A percentile compares a stretch with the other conserved stretches of the same genome.
Conservation (phyloP, 352 stramenopile species). For the Globisporangium nodosum region DNA sequence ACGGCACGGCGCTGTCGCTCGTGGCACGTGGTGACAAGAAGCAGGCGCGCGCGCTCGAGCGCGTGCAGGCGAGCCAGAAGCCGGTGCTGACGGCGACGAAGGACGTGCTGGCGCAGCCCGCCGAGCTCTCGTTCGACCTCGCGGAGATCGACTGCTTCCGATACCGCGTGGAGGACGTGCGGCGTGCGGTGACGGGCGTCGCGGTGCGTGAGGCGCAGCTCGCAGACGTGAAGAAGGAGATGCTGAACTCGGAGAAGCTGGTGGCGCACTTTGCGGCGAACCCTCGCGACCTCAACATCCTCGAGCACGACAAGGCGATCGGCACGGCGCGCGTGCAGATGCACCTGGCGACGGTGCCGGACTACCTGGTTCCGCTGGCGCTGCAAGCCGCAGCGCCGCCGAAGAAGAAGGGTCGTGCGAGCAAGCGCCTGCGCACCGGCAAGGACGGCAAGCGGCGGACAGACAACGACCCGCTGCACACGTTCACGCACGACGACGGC, state of each 20-base stretch:
- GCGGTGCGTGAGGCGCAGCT: slow-evolving; percentile 94
- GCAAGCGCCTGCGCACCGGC: slow-evolving; percentile 44
- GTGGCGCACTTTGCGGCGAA: slow-evolving; percentile 97
- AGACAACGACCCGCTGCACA: slow-evolving; percentile 97
- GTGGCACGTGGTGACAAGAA: slow-evolving; percentile 77
- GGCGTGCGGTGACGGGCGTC: slow-evolving; percentile 91
- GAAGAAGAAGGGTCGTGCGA: slow-evolving; percentile 83
- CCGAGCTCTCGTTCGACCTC: slow-evolving; percentile 95
- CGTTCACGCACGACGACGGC: slow-evolving; percentile 58
- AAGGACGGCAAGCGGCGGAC: slow-evolving; percentile 80
- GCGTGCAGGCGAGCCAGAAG: slow-evolving; percentile 92
- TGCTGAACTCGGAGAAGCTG: slow-evolving; percentile 97
- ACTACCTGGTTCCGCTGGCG: slow-evolving; percentile 96
- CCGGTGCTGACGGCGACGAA: slow-evolving; percentile 69
- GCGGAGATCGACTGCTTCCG: slow-evolving; percentile 98
- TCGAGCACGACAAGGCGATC: slow-evolving; percentile 96
- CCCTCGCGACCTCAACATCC: slow-evolving; percentile 90
- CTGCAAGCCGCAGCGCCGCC: slow-evolving; percentile 85
- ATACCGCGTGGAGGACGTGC: slow-evolving; percentile 95
- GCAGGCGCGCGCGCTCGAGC: slow-evolving; percentile 79
- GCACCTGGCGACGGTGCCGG: slow-evolving; percentile 93
- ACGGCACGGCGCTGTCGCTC: slow-evolving; percentile 96
- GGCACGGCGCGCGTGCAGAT: slow-evolving; percentile 92
- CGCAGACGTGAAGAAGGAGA: slow-evolving; percentile 96
- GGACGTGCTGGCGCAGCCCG: slow-evolving; percentile 89